Evolutionary conservation across 2,329 filamentous ascomycete species (phyloP), one percentile per base, ranked within the genome.

Genomic region (Aspergillus hiratsukae): DNA sequence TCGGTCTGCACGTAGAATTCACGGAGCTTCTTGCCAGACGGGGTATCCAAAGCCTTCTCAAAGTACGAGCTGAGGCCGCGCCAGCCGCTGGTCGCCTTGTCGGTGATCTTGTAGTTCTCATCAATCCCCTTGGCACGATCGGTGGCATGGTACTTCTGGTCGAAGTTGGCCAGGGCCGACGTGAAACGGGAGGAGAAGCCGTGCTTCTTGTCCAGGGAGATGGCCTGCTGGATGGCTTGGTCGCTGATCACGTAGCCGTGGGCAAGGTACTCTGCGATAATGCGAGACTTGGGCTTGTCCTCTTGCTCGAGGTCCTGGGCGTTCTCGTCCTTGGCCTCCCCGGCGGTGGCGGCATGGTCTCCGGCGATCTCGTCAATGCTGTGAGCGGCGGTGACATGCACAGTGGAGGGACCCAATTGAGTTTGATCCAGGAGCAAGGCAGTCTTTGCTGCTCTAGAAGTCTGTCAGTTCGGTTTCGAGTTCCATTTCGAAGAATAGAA

Each of bases 391-490:
- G 85, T 81, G 71, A 99, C 95, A 70, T 94, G 86, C 64, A 92
- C 90, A 58, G 88, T 79, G 56, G 83, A 80, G 50, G 81, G 76
- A 61, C 92, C 92, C 51, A 99, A 88, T 77, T 96, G 89, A 53
- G 94, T 99, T 81, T 96, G 95, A 79, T 97, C 93, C 62, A 99
- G 87, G 58, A 99, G 89, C 43, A 97, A 89, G 27, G 94, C 94
- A 23, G 94, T 99, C 82, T 96, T 97, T 58, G 93, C 92, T 51
- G 94, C 94, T 14, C 77, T 80, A 52, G 43, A 48, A 25, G 14
- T 31, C 29, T 35, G 52, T 61, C 40, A 51, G 40, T 56, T 25
- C 28, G n/a, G 37, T 49, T 8, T 49, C 23, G 43, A 49, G 21
- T 48, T 9, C 31, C n/a, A 29, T 48, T 9, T 19, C 19, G 40